Percentiles rank a stretch among this genome's conserved stretches.
These are phyloP conservation scores for Diaporthe sp. DNA, from an alignment of 2,329 filamentous ascomycete genomes.

Conservation along the genomic window DNA sequence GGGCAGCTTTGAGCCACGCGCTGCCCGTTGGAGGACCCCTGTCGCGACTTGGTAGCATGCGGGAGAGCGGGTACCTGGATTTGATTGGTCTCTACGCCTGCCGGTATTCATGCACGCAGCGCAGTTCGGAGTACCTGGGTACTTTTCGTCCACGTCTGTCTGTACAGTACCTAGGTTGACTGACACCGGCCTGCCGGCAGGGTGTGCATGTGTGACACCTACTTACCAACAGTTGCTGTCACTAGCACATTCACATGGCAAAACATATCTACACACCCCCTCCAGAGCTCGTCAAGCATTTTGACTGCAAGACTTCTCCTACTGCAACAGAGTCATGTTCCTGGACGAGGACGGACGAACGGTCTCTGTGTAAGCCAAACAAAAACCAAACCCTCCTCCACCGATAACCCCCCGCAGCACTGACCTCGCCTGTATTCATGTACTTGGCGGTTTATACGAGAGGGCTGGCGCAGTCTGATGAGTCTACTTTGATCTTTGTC, in stretches of 20 bases:
- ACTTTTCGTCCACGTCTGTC: background rate
- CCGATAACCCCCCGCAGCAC: background rate
- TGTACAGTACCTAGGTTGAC: background rate
- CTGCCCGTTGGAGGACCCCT: constrained; percentile 39
- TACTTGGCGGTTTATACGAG: background rate
- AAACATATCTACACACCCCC: background rate
- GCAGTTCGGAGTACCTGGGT: background rate
- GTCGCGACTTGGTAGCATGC: constrained; percentile 37
- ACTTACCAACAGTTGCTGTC: constrained; percentile 3
- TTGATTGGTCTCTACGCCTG: constrained; percentile 24
- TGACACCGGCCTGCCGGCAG: background rate
- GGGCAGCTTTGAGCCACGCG: constrained; percentile 30
- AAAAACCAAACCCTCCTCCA: background rate
- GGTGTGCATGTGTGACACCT: background rate
- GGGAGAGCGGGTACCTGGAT: constrained; percentile 14
- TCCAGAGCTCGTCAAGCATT: background rate
- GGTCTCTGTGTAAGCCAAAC: background rate
- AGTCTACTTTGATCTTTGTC: background rate
- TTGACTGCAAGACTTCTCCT: background rate
- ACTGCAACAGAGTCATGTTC: background rate
- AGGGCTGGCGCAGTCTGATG: background rate
- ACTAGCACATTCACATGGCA: constrained; percentile 23
- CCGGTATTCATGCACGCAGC: constrained; percentile 13
- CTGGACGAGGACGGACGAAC: no score
- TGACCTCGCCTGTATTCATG: background rate